Conservation (phyloP, 768 basidiomycete genomes). For the Antrodiella citrinella region DNA sequence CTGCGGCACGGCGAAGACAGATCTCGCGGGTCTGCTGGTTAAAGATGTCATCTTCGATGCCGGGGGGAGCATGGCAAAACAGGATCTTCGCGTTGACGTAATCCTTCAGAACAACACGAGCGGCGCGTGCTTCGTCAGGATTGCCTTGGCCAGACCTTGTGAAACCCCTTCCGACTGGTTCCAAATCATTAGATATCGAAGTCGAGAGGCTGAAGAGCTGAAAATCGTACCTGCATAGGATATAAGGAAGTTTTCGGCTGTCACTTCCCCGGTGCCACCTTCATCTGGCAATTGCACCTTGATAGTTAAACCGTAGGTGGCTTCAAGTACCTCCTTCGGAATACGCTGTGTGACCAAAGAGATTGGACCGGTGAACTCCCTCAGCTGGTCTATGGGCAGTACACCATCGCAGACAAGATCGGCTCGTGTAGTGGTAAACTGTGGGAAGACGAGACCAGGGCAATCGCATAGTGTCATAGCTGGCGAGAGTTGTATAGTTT, state of each 20-base stretch:
- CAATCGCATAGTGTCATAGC: conserved; percentile 90
- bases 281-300: conserved; percentile 60
- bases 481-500: conserved; percentile 91
- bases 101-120: conserved; percentile 90
- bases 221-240: conserved; percentile 82
- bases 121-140: conserved; percentile 92
- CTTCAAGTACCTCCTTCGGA: conserved; percentile 79
- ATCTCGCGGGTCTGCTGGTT: conserved; percentile 63
- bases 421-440: conserved; percentile 95
- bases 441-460: conserved; percentile 96
- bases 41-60: conserved; percentile 54
- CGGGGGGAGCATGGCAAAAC: conserved; percentile 87
- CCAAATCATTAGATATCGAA: conserved; percentile 9
- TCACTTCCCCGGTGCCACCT: conserved; percentile 69
- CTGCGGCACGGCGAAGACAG: conserved; percentile 46
- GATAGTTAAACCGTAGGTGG: conserved; percentile 80
- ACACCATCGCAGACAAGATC: conserved; percentile 96
- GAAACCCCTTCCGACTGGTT: conserved; percentile 83
- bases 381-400: conserved; percentile 93
- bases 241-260: conserved; percentile 75
- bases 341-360: conserved; percentile 72
- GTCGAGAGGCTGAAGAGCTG: neutral
- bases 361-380: conserved; percentile 84
- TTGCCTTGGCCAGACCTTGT: conserved; percentile 92
- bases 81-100: conserved; percentile 93